Evolutionary conservation across 2,329 filamentous ascomycete genomes (phyloP), one percentile per base, ranked within the genome.

Genomic region (Cladosporium sp.): DNA sequence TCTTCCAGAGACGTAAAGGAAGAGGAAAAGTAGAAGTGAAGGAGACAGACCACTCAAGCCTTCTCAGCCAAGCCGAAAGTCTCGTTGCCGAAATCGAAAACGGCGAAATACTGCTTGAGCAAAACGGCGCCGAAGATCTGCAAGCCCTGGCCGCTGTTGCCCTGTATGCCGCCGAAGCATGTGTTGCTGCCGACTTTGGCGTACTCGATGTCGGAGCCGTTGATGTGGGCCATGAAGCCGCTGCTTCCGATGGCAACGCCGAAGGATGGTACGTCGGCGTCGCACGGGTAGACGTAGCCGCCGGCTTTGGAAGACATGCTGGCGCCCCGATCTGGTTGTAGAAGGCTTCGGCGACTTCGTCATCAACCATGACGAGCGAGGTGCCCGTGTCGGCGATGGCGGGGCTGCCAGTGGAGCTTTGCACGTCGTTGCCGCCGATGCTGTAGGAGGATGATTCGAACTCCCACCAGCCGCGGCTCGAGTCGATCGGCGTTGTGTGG

Each of bases 121-220:
- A 84, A 77, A 20, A 77, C 73, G 58, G 84, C 82, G n/a, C 82
- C 82, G 50, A 76, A 77, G 63, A 89, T 83, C 67, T 83, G 80
- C 32, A 85, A 66, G 22, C 71, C 68, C 12, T 71, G 70, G 1
- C 75, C 72, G 50, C 61, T 61, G 41, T 79, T 80, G 27, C 78
- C 74, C 70, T 88, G 85, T 15, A 88, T 69, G 58, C 83, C 84
- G 53, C 84, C 85, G 58, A 85, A 87, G 72, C 85, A 88, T 50
- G 73, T 80, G 37, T 73, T 73, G 44, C 71, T 71, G 41, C 73
- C 69, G 8, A 81, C 69, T 22, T 69, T 59, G 2, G 77, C 73
- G 57, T 82, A 85, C 57, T 74, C 76, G 56, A 83, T 74, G 43
- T 79, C 61, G 3, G 54, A 43, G 9, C 66, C 64, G 22, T 64